These are phyloP conservation scores for Metschnikowia gelsemii DNA, from an alignment of 805 yeast species.

Conservation along the genomic window DNA sequence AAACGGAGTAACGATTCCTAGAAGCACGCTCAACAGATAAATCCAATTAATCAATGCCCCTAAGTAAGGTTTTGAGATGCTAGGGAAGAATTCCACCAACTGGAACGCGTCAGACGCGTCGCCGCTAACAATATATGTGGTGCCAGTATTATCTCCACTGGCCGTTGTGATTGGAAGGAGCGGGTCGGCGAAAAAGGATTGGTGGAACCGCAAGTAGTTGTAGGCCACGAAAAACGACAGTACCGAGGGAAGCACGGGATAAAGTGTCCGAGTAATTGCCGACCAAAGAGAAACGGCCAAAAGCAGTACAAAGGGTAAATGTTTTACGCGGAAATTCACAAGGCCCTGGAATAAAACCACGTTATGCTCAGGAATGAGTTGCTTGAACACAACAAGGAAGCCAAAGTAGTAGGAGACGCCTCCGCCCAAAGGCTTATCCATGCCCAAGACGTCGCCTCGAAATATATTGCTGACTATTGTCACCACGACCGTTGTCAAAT, in stretches of 20 bases:
- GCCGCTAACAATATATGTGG: slow-evolving; percentile 50
- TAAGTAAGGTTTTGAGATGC: slow-evolving; percentile 49
- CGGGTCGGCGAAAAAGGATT: slow-evolving; percentile 54
- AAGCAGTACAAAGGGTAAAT: slow-evolving; percentile 52
- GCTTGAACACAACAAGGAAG: slow-evolving; percentile 57
- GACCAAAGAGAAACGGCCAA: slow-evolving; percentile 38
- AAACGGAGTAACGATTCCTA: slow-evolving; percentile 60
- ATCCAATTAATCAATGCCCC: slow-evolving; percentile 46
- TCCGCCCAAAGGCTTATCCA: slow-evolving; percentile 50
- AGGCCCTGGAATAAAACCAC: slow-evolving; percentile 47
- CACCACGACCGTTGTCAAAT: slow-evolving; percentile 48
- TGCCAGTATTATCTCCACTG: slow-evolving; percentile 24
- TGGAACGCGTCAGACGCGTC: slow-evolving; percentile 91
- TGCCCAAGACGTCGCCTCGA: slow-evolving; percentile 34
- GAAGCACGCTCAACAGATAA: slow-evolving; percentile 36
- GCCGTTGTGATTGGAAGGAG: slow-evolving; percentile 48
- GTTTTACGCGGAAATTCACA: slow-evolving; percentile 54
- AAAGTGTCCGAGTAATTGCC: slow-evolving; percentile 31
- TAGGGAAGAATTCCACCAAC: slow-evolving; percentile 82
- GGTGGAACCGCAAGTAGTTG: slow-evolving; percentile 77
- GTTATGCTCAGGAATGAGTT: slow-evolving; percentile 57
- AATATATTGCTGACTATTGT: slow-evolving; percentile 39
- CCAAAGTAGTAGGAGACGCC: slow-evolving; percentile 53
- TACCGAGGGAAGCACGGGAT: slow-evolving; percentile 56
- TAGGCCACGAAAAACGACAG: slow-evolving; percentile 67